Base-by-base conservation (phyloP, 176 grass and related monocot species). In the Phyllostachys edulis region DNA sequence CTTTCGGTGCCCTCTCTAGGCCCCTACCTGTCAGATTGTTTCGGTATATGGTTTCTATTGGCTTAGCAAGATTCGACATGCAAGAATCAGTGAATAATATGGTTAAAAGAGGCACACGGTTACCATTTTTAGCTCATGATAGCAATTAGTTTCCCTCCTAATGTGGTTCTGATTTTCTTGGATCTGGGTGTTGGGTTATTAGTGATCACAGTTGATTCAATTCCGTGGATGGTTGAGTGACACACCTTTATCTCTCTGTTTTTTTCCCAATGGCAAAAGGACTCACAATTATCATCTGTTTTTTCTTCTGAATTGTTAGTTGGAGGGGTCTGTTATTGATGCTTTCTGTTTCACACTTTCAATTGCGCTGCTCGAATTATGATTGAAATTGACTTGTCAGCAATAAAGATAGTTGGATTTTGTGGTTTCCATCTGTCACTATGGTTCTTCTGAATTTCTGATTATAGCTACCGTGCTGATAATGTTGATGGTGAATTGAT, bases 371-470 rank as follows among this genome's bases (percentile, higher is more conserved):
- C n/a, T 63, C 44, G 5, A 46, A 78, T 63, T 63, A 63, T 78
- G 39, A 32, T 63, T 32, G 59, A 46, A 74, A 45, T 63, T 69
- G 66, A 23, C 67, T 40, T 69, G 45, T 26, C 21, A 55, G 47
- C 44, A 55, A 17, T 17, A 45, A 12, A 63, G 7, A 29, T 52
- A 21, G 34, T 56, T 54, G 23, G 40, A 44, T 62, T 60, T 42
- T 59, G 20, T 80, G 21, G 8, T 55, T 80, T 80, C 13, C 64
- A 69, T 54, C 29, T 37, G 13, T 68, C 32, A 26, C 20, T 26
- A 68, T 21, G 47, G 34, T 69, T 80, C 49, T 69, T 54, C 47
- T 69, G 63, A 80, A 68, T 45, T 63, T 78, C 57, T 80, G n/a
- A 40, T 55, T 39, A 55, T 54, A 55, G 2, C 47, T n/a, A 4